These are phyloP conservation scores for Papiliotrema fonsecae DNA, from an alignment of 1,284 basidiomycete species.

Conservation along the genomic window DNA sequence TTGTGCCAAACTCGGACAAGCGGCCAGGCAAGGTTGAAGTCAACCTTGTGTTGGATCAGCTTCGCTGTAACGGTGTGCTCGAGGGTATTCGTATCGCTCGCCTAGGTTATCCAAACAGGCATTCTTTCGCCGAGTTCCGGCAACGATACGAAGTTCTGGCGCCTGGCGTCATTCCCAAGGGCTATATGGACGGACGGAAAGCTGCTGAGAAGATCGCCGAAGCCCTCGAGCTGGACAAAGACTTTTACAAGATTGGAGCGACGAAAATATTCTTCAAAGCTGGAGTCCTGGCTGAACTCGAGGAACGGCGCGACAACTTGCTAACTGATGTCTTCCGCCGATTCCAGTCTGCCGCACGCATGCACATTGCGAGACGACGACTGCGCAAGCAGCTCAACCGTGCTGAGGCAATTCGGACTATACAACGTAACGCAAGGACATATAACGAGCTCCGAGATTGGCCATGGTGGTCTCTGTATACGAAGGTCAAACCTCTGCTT, in stretches of 20 bases:
- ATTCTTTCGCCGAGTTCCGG: slow-evolving; percentile 95
- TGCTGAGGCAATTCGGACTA: slow-evolving; percentile 82
- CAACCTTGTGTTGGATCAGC: slow-evolving; percentile 91
- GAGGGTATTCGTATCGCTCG: slow-evolving; percentile 98
- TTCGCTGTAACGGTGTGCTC: slow-evolving; percentile 97
- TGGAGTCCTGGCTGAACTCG: slow-evolving; percentile 94
- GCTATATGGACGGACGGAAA: slow-evolving; percentile 96
- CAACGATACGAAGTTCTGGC: slow-evolving; percentile 95
- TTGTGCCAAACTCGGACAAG: slow-evolving; percentile 92
- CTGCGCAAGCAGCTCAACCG: slow-evolving; percentile 95
- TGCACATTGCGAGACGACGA: slow-evolving; percentile 79
- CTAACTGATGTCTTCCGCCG: slow-evolving; percentile 86
- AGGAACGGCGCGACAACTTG: slow-evolving; percentile 82
- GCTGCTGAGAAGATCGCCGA: slow-evolving; percentile 91
- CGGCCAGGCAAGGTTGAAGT: slow-evolving; percentile 89
- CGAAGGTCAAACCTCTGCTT: slow-evolving; percentile 87
- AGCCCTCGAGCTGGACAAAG: slow-evolving; percentile 78
- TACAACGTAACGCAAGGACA: slow-evolving; percentile 88
- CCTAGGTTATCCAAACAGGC: slow-evolving; percentile 92
- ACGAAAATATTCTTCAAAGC: slow-evolving; percentile 99
- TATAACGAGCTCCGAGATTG: slow-evolving; percentile 86
- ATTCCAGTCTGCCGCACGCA: slow-evolving; percentile 79
- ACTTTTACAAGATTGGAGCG: slow-evolving; percentile 84
- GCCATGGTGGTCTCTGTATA: slow-evolving; percentile 99
- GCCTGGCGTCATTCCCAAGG: slow-evolving; percentile 82